Evolutionary conservation across 2,329 filamentous ascomycete genomes (phyloP), one percentile per base, ranked within the genome.

Genomic region (Rasamsonia emersonii): DNA sequence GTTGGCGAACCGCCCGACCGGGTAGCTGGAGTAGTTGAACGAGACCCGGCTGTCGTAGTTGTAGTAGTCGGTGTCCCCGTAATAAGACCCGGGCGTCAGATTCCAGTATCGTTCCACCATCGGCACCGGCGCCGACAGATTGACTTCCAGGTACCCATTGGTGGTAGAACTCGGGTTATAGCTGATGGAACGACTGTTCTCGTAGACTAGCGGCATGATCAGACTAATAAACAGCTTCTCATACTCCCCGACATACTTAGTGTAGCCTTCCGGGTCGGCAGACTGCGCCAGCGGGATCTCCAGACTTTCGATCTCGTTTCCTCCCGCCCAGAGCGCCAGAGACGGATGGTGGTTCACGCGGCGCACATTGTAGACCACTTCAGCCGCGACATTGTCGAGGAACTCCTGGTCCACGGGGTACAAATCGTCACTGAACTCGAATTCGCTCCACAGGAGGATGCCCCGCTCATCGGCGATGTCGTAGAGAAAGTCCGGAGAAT

Each of bases 401-500:
- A 77, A 79, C 0, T 59, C 61, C 1, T 59, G 40, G 30, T 71
- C 52, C 1, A 71, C 65, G 0, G 75, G 75, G 44, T 79, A 79
- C 3, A 77, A 51, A 1, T 72, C 65, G 47, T 77, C 74, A 8
- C 71, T 68, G 45, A 77, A 79, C 43, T 79, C 63, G 39, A 79
- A 78, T 38, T 79, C 75, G 29, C 67, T 73, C 75, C 75, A 79
- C 1, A 79, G 58, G 5, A 79, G 54, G 4, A 79, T 62, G 2
- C 75, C 75, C 43, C 65, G 64, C 45, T 76, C 71, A 46, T 79
- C 75, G 2, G 74, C 75, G 7, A 77, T 56, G 35, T 78, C 73
- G 43, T 74, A 79, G 38, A 79, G 71, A 40, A 73, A 77, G 39
- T 78, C 73, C 1, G 72, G 73, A 1, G 67, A 61, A 39, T 79